phyloP scores from a whole-genome alignment of 169 alveolate species.

The Plasmodium yoelii region DNA sequence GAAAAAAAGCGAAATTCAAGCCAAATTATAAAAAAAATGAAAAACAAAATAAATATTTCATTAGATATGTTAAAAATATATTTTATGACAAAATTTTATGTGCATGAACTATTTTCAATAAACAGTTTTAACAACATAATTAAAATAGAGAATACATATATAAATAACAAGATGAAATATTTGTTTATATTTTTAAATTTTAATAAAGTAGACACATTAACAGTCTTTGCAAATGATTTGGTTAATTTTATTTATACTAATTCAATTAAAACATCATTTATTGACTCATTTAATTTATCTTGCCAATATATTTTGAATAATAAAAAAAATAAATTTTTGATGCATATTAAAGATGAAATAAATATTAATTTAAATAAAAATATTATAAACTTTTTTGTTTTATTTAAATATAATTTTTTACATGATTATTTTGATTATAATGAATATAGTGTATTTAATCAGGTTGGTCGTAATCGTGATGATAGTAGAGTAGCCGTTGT shows the following conservation, averaged over 20 bases:
- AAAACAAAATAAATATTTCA: slow-evolving; percentile 10
- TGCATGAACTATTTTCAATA: slow-evolving; percentile 37
- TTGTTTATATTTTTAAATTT: neutral
- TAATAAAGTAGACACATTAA: slow-evolving; percentile 7
- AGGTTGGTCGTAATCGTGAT: neutral
- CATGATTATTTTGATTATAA: slow-evolving; percentile 26
- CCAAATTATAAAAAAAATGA: neutral
- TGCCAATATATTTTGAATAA: slow-evolving; percentile 15
- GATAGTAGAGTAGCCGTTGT: neutral
- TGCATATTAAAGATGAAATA: slow-evolving; percentile 40
- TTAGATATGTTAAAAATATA: slow-evolving; percentile 35
- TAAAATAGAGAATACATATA: neutral
- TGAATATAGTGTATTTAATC: slow-evolving; percentile 12
- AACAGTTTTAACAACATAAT: slow-evolving; percentile 37
- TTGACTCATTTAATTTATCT: slow-evolving; percentile 35
- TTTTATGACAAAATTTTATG: slow-evolving; percentile 17
- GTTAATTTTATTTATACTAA: slow-evolving; percentile 13
- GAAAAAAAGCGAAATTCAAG: neutral
- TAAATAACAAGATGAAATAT: slow-evolving; percentile 12
- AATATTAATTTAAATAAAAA: slow-evolving; percentile 16
- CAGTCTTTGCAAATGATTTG: slow-evolving; percentile 2
- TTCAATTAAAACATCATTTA: slow-evolving; percentile 6
- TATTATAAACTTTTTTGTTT: slow-evolving; percentile 27
- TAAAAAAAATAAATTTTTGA: slow-evolving; percentile 13
- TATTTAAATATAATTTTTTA: slow-evolving; percentile 14